Percentiles rank a stretch among this genome's conserved stretches.
These are phyloP conservation scores for Pyracantha coccinea DNA, from an alignment of 331 rosid species.

Conservation along the genomic window DNA sequence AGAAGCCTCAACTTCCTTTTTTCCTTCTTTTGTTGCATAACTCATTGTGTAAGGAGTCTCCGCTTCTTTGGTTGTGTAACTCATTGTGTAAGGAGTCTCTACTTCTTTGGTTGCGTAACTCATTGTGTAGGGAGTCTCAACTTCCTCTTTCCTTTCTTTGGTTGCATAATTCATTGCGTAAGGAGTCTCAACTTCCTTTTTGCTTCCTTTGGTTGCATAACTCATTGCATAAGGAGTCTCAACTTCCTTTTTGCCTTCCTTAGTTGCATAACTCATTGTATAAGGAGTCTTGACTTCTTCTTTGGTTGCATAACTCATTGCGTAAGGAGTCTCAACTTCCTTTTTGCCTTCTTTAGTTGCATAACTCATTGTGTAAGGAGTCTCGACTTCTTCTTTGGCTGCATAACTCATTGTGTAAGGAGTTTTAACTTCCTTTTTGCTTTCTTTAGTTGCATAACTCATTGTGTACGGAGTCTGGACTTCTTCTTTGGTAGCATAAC, in stretches of 20 bases:
- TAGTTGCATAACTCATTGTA: no score
- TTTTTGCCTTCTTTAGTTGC: background rate
- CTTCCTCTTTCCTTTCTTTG: background rate
- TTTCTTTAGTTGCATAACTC: background rate
- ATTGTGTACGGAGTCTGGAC: background rate
- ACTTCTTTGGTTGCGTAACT: background rate
- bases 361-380: background rate
- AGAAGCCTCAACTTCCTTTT: background rate
- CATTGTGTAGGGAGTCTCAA: background rate
- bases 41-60: background rate
- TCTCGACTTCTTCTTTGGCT: background rate
- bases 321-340: background rate
- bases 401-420: background rate
- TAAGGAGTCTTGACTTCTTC: background rate
- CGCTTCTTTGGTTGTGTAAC: background rate
- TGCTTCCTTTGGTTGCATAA: background rate
- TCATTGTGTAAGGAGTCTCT: background rate
- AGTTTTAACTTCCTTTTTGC: background rate
- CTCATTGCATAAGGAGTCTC: background rate
- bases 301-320: background rate
- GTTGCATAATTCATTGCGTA: background rate
- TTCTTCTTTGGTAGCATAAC: background rate
- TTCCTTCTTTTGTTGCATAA: background rate
- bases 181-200: background rate
- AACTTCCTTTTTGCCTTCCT: background rate